Evolutionary conservation across 495 filamentous ascomycete species (phyloP).

Genomic region (Penicillium turbatum): DNA sequence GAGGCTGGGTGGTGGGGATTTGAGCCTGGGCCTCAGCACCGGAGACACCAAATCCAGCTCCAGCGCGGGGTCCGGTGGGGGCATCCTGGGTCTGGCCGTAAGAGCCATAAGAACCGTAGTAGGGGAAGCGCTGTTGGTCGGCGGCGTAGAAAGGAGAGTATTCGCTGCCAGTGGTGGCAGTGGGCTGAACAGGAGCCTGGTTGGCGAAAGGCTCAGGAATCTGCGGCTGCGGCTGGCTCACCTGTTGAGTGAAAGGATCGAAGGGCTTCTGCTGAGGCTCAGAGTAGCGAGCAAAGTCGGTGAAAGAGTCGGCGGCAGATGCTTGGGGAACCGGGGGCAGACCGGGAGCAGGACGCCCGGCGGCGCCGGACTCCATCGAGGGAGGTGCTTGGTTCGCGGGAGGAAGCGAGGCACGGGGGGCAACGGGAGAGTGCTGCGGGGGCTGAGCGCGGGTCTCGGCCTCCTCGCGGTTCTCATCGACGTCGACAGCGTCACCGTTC

Average conservation of each 20-base stretch:
- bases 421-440: slow-evolving; percentile 86
- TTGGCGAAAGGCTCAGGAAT: slow-evolving; percentile 54
- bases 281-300: slow-evolving; percentile 64
- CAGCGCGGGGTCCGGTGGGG: slow-evolving; percentile 61
- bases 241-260: slow-evolving; percentile 80
- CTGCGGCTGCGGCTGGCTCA: slow-evolving; percentile 60
- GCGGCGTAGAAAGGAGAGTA: slow-evolving; percentile 83
- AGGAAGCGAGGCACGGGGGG: slow-evolving; percentile 88
- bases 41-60: slow-evolving; percentile 60
- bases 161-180: slow-evolving; percentile 64
- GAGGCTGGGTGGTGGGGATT: slow-evolving; percentile 63
- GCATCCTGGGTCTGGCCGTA: slow-evolving; percentile 82
- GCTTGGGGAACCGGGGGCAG: slow-evolving; percentile 63
- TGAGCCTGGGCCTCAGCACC: slow-evolving; percentile 71
- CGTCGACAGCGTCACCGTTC: slow-evolving; percentile 72
- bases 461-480: slow-evolving; percentile 92
- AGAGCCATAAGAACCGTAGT: slow-evolving; percentile 77
- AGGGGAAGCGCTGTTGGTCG: slow-evolving; percentile 73
- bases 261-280: slow-evolving; percentile 72
- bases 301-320: slow-evolving; percentile 47
- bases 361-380: slow-evolving; percentile 50
- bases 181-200: slow-evolving; percentile 49
- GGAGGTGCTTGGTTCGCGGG: slow-evolving; percentile 54
- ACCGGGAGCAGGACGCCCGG: slow-evolving; percentile 64
- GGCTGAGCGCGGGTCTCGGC: slow-evolving; percentile 92